phyloP scores from a whole-genome alignment of 2,329 filamentous ascomycete genomes.

The Salinomyces thailandicus region DNA sequence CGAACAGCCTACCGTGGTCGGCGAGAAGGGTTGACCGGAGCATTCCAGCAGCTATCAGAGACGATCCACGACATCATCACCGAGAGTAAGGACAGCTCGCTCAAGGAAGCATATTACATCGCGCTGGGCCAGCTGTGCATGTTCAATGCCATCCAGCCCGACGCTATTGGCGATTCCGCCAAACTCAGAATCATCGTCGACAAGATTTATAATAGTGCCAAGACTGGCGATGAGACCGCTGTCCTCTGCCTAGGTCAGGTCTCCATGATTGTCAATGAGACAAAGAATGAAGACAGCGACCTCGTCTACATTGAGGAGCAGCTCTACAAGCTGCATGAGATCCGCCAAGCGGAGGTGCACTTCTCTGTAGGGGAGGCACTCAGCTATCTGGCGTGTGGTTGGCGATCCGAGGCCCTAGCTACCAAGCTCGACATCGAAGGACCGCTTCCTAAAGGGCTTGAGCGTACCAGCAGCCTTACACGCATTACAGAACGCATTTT shows the following conservation, averaged over 20 bases:
- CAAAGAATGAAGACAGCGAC: constrained; percentile 26
- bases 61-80: constrained; percentile 43
- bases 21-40: neutral
- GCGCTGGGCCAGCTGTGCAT: constrained; percentile 53
- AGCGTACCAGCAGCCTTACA: constrained; percentile 33
- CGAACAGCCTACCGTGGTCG: constrained; percentile 41
- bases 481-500: constrained; percentile 62
- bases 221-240: constrained; percentile 70
- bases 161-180: constrained; percentile 18
- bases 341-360: constrained; percentile 76
- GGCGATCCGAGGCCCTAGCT: constrained; percentile 70
- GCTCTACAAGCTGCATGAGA: constrained; percentile 68
- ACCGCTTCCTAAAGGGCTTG: constrained; percentile 33
- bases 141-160: constrained; percentile 44
- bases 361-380: constrained; percentile 87
- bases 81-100: constrained; percentile 43
- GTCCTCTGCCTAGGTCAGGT: constrained; percentile 73
- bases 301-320: constrained; percentile 52
- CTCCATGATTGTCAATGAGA: constrained; percentile 49
- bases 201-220: constrained; percentile 57
- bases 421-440: constrained; percentile 66
- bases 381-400: constrained; percentile 64
- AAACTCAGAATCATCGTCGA: constrained; percentile 40
- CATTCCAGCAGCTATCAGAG: constrained; percentile 29
- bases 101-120: constrained; percentile 47